phyloP scores from a whole-genome alignment of 345 rosid species.

The Mallotus nudiflorus region DNA sequence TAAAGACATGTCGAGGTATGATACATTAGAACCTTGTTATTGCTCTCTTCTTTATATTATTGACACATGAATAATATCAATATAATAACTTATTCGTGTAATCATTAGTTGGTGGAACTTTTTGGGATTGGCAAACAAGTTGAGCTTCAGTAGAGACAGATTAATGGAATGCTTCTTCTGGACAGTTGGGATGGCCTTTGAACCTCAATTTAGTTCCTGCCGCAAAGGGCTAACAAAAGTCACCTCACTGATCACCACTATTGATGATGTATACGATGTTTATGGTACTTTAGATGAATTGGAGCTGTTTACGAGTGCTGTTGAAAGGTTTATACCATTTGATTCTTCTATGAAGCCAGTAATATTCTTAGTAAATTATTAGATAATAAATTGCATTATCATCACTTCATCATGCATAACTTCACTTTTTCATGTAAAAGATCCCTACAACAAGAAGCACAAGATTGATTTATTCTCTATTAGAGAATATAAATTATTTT shows the following conservation, averaged over 20 bases:
- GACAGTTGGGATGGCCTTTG: constrained; percentile 32
- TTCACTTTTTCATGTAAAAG: too few species aligned
- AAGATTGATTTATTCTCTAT: too few species aligned
- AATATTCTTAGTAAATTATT: too few species aligned
- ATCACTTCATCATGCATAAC: too few species aligned
- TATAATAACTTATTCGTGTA: too few species aligned
- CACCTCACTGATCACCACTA: constrained; percentile 27
- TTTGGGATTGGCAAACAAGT: constrained; percentile 27
- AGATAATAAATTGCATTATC: too few species aligned
- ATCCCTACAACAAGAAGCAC: too few species aligned
- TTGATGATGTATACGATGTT: constrained; percentile 50
- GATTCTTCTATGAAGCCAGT: not conserved
- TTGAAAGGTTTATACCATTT: constrained; percentile 26
- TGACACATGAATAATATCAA: too few species aligned
- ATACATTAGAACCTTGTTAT: too few species aligned
- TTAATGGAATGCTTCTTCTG: constrained; percentile 53
- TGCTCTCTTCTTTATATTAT: too few species aligned
- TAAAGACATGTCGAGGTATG: constrained; percentile 31
- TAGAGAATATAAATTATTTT: too few species aligned
- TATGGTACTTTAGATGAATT: constrained; percentile 45
- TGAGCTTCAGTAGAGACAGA: constrained; percentile 47
- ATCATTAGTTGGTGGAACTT: constrained; percentile 43
- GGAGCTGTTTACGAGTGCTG: constrained; percentile 38
- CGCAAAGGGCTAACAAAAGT: constrained; percentile 41
- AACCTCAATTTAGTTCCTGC: constrained; percentile 30